phyloP scores from a whole-genome alignment of 192 early-diverging fungal genomes.

The Backusella luteola region DNA sequence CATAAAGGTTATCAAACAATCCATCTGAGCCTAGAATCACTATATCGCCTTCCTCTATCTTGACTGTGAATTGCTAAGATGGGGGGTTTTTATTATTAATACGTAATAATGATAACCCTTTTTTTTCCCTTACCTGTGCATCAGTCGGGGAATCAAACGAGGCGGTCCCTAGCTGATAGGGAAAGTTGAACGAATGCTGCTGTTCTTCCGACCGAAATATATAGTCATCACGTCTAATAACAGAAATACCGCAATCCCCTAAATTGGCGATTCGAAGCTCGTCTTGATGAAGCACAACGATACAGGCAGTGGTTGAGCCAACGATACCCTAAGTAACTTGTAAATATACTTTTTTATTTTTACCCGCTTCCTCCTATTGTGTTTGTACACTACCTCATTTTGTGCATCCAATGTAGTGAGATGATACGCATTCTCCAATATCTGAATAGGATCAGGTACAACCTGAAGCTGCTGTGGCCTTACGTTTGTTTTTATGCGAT shows the following conservation, averaged over 20 bases:
- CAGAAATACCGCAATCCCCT: slow-evolving; percentile 90
- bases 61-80: slow-evolving; percentile 62
- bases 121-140: slow-evolving; percentile 53
- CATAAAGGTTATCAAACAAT: slow-evolving; percentile 97
- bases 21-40: slow-evolving; percentile 93
- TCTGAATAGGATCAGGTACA: slow-evolving; percentile 7
- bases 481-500: slow-evolving; percentile 72
- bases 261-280: slow-evolving; percentile 93
- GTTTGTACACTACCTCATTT: slow-evolving; percentile 34
- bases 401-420: slow-evolving; percentile 56
- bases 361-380: neutral
- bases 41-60: slow-evolving; percentile 90
- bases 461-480: slow-evolving; percentile 15
- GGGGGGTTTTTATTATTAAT: neutral
- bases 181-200: slow-evolving; percentile 99
- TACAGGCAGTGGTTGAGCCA: slow-evolving; percentile 88
- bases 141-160: slow-evolving; percentile 77
- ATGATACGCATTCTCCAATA: slow-evolving; percentile 16
- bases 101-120: neutral
- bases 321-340: slow-evolving; percentile 55
- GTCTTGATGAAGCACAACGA: slow-evolving; percentile 86
- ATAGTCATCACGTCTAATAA: slow-evolving; percentile 84
- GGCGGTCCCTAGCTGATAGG: slow-evolving; percentile 92
- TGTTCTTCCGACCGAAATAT: slow-evolving; percentile 96
- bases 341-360: neutral